Conservation (phyloP, 2,329 filamentous ascomycete species). For the Podosphaera xanthii region DNA sequence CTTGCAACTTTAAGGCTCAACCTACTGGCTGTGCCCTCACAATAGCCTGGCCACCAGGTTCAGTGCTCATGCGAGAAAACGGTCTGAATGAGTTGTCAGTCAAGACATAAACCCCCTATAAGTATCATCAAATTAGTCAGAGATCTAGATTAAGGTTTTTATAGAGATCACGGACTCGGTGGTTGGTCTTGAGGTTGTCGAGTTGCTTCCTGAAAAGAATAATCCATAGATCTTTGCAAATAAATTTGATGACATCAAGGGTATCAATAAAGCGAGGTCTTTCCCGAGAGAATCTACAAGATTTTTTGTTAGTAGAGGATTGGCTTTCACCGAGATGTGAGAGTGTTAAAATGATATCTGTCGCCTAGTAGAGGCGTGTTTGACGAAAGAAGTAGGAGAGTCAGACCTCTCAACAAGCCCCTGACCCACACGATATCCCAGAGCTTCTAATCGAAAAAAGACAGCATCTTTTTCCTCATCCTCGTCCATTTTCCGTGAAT, state of each 20-base stretch:
- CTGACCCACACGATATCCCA: slow-evolving; percentile 82
- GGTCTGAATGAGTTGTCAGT: slow-evolving; percentile 85
- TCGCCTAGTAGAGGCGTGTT: no score
- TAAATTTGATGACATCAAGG: slow-evolving; percentile 89
- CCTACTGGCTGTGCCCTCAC: slow-evolving; percentile 57
- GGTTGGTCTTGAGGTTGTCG: slow-evolving; percentile 96
- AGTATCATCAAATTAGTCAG: background rate
- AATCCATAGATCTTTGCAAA: slow-evolving; percentile 96
- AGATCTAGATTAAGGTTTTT: background rate
- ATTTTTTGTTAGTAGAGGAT: no score
- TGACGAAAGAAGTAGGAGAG: slow-evolving; percentile 2
- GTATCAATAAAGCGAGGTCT: slow-evolving; percentile 77
- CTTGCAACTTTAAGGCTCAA: slow-evolving; percentile 5
- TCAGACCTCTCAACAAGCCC: slow-evolving; percentile 71
- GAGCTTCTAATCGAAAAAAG: slow-evolving; percentile 57
- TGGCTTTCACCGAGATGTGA: background rate
- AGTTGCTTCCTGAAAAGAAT: slow-evolving; percentile 91
- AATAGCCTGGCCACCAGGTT: slow-evolving; percentile 49
- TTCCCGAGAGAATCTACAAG: slow-evolving; percentile 50
- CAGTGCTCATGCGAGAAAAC: slow-evolving; percentile 71
- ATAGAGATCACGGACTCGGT: slow-evolving; percentile 35
- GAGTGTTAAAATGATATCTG: background rate
- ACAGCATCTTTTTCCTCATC: slow-evolving; percentile 71
- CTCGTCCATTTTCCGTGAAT: slow-evolving; percentile 31
- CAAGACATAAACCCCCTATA: slow-evolving; percentile 75